Conservation (phyloP, 1,284 basidiomycete genomes). For the Malassezia restricta region DNA sequence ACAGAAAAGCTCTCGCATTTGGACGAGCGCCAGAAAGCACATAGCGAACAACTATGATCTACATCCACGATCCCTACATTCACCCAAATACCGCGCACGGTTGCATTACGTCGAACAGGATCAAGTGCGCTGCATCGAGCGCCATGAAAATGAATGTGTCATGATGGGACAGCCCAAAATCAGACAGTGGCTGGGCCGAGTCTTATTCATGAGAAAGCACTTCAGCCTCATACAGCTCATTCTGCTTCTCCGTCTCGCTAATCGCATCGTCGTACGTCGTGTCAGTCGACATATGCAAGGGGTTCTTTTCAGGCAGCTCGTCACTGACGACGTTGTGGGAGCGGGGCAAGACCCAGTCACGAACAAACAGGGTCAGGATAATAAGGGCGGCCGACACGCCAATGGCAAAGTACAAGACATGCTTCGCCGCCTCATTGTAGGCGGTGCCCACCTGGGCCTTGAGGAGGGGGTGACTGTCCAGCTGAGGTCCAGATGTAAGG, state of each 20-base stretch:
- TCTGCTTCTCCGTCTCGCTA: neutral
- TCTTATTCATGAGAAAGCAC: no score
- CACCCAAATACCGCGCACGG: no score
- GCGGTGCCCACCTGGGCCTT: constrained; percentile 20
- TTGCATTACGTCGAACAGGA: no score
- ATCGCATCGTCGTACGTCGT: constrained; percentile 5
- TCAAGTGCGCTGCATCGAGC: no score
- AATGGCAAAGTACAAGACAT: constrained; percentile 30
- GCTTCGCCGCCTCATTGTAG: constrained; percentile 35
- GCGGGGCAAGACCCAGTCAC: constrained; percentile 30
- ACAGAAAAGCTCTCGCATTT: constrained; percentile 22
- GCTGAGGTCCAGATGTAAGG: constrained; percentile 28
- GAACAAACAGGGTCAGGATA: constrained; percentile 24
- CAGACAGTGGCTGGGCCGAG: no score
- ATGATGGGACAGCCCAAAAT: no score
- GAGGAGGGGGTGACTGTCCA: neutral
- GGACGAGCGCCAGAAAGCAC: neutral
- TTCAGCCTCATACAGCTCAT: neutral
- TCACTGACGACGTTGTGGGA: constrained; percentile 41
- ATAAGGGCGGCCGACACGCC: constrained; percentile 30
- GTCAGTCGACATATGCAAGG: neutral
- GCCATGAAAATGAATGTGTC: no score
- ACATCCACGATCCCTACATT: no score
- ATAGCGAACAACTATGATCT: no score
- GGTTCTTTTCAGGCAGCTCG: constrained; percentile 31